Conservation (phyloP, 768 basidiomycete genomes). For the Kwoniella dejecticola region DNA sequence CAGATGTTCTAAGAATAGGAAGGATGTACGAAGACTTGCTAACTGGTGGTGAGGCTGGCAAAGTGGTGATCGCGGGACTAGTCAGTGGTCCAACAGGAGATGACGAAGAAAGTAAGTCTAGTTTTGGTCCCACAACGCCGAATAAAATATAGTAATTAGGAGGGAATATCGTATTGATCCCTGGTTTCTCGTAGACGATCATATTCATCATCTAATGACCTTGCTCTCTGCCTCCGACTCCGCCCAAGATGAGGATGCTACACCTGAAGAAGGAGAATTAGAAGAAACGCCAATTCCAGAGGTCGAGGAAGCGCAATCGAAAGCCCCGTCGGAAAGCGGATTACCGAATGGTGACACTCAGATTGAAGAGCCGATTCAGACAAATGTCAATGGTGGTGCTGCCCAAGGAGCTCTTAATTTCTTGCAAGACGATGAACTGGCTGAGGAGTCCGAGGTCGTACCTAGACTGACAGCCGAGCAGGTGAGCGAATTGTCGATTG, state of each 20-base stretch:
- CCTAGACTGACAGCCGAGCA: slow-evolving; percentile 25
- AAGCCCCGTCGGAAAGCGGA: slow-evolving; percentile 2
- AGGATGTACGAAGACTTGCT: slow-evolving; percentile 42
- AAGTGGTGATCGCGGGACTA: slow-evolving; percentile 30
- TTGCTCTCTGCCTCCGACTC: slow-evolving; percentile 26
- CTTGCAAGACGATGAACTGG: slow-evolving; percentile 48
- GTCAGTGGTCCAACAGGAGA: slow-evolving; percentile 25
- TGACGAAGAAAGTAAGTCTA: slow-evolving; percentile 37
- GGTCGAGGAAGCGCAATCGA: slow-evolving; percentile 13
- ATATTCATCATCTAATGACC: slow-evolving; percentile 37
- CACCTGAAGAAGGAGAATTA: slow-evolving; percentile 8
- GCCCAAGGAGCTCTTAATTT: slow-evolving; percentile 36
- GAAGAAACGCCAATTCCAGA: slow-evolving; percentile 11
- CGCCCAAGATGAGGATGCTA: slow-evolving; percentile 1
- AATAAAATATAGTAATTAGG: too few relatives aligned
- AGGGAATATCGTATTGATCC: too few relatives aligned
- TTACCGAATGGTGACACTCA: slow-evolving; percentile 9
- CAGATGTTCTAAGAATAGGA: slow-evolving; percentile 43
- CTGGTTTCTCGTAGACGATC: slow-evolving; percentile 25
- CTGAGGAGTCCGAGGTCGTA: slow-evolving; percentile 29
- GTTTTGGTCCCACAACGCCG: too few relatives aligned
- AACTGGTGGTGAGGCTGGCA: slow-evolving; percentile 30
- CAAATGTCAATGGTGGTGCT: not conserved
- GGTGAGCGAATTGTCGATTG: slow-evolving; percentile 13
- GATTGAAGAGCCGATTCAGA: not conserved